Evolutionary conservation across 768 basidiomycete genomes (phyloP), one percentile per base, ranked within the genome.

Genomic region (Boletellus emodensis): DNA sequence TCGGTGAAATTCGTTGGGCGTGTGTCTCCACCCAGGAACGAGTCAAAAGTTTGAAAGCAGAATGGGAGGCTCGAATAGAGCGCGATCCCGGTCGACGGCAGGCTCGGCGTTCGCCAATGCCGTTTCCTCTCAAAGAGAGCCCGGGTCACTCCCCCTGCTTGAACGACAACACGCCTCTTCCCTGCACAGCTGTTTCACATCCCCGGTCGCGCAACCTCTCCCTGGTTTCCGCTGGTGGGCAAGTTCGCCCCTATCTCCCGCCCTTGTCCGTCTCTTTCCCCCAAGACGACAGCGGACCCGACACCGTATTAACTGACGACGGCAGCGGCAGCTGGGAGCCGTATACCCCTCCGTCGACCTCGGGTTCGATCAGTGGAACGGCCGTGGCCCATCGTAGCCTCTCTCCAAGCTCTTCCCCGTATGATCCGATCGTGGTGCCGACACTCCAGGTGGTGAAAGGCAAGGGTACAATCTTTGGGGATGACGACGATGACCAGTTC

Each of bases 1-100:
- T 95, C n/a, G 66, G 78, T 4, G 82, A 88, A 61, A 87, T 94
- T 79, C 79, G 82, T 11, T 96, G 93, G 93, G 79, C 75, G 5
- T 86, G 79, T 64, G 85, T 85, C 6, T 84, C 83, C 62, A 83
- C 80, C 50, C 83, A 85, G 52, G 90, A 91, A 60, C 75, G 82
- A 34, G 80, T 83, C 60, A 80, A 82, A 50, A 81, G 79, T 0
- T 71, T 90, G 41, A 75, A 74, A 50, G 63, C 67, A 24, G 66
- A 75, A 41, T 79, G 76, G 76, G 71, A 76, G 41, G 72, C 56
- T 63, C 69, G 69, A 18, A 54, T 66, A 20, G 49, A 55, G 20
- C 69, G 67, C n/a, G 61, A 71, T 17, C 30, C 22, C 75, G 55
- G 63, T 58, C 51, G 65, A 61, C 52, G 61, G 49, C 51, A 61